A percentile compares a stretch with the other conserved stretches of the same genome.
phyloP scores from a whole-genome alignment of 2,329 filamentous ascomycete species.

The Iodosphaeria phyllophila region DNA sequence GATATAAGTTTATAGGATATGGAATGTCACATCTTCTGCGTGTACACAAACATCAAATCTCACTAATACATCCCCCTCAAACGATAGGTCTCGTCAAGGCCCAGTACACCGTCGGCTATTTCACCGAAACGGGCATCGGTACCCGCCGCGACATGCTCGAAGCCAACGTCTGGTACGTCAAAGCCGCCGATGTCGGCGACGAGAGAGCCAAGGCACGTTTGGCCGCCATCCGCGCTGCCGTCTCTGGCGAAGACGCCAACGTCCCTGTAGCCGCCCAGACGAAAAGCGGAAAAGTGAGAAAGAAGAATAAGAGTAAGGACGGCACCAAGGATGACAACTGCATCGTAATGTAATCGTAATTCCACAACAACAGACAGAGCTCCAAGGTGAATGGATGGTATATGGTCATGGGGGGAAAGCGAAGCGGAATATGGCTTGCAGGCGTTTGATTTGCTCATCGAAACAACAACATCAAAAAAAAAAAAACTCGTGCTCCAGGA shows the following conservation, averaged over 20 bases:
- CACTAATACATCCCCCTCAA: no score
- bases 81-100: slow-evolving; percentile 57
- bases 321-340: slow-evolving; percentile 35
- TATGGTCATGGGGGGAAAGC: no score
- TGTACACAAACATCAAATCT: no score
- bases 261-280: slow-evolving; percentile 5
- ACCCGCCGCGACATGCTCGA: slow-evolving; percentile 87
- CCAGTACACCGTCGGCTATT: slow-evolving; percentile 92
- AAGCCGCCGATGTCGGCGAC: slow-evolving; percentile 81
- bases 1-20: neutral
- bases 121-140: slow-evolving; percentile 96
- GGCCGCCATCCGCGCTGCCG: slow-evolving; percentile 70
- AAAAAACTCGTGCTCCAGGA: no score
- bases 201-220: slow-evolving; percentile 76
- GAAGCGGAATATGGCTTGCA: no score
- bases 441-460: no score
- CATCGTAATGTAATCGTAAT: slow-evolving; percentile 36
- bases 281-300: slow-evolving; percentile 32
- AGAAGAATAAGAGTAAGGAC: slow-evolving; percentile 13
- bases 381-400: no score
- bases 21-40: no score
- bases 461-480: no score
- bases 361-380: no score
- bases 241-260: slow-evolving; percentile 22
- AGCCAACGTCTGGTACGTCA: slow-evolving; percentile 97